Evolutionary conservation across 257 asterid species (phyloP), one percentile per base, ranked within the genome.

Genomic region (Avicennia marina): DNA sequence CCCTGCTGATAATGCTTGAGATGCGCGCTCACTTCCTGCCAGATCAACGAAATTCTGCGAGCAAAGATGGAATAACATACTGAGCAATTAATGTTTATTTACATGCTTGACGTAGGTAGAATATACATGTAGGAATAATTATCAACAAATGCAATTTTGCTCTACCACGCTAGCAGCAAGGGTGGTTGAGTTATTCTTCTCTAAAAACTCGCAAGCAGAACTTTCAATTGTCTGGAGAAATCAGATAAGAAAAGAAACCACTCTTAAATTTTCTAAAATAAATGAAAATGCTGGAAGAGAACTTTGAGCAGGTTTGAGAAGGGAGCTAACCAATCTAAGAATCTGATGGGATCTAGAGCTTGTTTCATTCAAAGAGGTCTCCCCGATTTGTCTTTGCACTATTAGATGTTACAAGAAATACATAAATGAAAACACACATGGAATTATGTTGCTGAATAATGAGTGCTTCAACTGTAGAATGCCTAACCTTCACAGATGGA

Each of bases 301-400:
- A 36, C 3, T 7, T 7, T 2, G 2, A 5, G 13, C 12, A 12
- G 12, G 2, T 2, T 5, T 41, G 65, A 65, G 55, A 48, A 4
- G 46, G 20, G 57, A 62, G 64, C 80, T 31, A 71, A 93, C 99
- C 97, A 93, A 63, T 79, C 95, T 87, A 67, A 93, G 99, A 64
- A 93, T 93, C 74, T 93, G 99, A 82, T 93, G 99, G 56, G 99
- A 93, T 73, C 99, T 93, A 31, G 99, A 93, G 77, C 99, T 93
- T 47, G 86, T 72, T 69, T 93, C 97, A 69, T 93, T 93, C 78
- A 93, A 71, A 56, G 82, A 82, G 32, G 99, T 93, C 80, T 89
- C 99, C 32, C 94, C 97, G 69, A 82, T 71, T 74, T 86, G 90
- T 72, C 99, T 82, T 70, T 84, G 96, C 8, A 90, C 99, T 93